Conservation (phyloP, 2,329 filamentous ascomycete species). For the Stagonosporopsis chrysanthemi region DNA sequence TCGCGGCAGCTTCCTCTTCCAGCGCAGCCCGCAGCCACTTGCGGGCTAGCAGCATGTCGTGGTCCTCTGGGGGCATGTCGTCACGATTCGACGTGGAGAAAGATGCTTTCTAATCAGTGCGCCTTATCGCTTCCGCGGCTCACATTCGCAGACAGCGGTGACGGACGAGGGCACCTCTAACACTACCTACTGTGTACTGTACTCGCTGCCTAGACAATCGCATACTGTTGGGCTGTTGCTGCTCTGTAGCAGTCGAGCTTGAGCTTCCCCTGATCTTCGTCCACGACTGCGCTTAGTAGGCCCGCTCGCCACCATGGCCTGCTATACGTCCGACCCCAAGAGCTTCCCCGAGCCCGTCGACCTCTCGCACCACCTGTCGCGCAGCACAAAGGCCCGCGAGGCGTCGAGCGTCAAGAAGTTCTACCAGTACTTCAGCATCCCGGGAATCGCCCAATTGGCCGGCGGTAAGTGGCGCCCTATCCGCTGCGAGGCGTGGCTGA, state of each 20-base stretch:
- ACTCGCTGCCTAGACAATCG: neutral
- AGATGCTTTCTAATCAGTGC: slow-evolving; percentile 34
- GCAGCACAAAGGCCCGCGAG: slow-evolving; percentile 69
- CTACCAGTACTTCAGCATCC: slow-evolving; percentile 81
- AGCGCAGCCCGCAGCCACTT: slow-evolving; percentile 10
- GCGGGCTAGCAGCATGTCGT: slow-evolving; percentile 22
- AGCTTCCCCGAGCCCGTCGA: slow-evolving; percentile 67
- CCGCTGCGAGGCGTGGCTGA: slow-evolving; percentile 20
- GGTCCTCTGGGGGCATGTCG: slow-evolving; percentile 23
- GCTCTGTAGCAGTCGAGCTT: no score
- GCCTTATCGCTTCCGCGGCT: slow-evolving; percentile 31
- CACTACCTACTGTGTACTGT: neutral
- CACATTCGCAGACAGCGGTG: slow-evolving; percentile 6
- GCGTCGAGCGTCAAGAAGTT: slow-evolving; percentile 77
- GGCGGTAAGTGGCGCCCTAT: slow-evolving; percentile 56
- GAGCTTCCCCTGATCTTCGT: no score
- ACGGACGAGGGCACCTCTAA: neutral
- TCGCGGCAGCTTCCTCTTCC: slow-evolving; percentile 6
- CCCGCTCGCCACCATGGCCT: slow-evolving; percentile 31
- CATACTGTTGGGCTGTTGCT: no score
- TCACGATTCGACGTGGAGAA: slow-evolving; percentile 21
- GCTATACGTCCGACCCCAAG: slow-evolving; percentile 32
- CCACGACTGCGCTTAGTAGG: no score
- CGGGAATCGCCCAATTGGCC: slow-evolving; percentile 67
- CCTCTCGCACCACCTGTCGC: slow-evolving; percentile 80